phyloP scores from a whole-genome alignment of 371 early-diverging fungal genomes.

The Zychaea mexicana region DNA sequence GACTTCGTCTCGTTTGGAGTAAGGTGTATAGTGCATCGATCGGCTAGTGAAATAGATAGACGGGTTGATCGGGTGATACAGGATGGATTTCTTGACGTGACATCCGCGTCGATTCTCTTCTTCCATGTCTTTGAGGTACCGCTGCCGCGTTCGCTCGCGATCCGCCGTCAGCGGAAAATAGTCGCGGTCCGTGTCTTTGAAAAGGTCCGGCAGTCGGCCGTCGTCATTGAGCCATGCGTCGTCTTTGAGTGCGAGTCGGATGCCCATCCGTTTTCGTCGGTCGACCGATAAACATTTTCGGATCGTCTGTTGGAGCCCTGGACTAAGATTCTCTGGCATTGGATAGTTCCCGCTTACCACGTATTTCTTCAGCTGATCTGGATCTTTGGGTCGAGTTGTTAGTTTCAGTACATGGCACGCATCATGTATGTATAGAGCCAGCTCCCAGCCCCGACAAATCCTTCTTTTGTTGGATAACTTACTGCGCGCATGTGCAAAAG shows the following conservation, averaged over 20 bases:
- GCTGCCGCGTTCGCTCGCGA: slow-evolving; percentile 23
- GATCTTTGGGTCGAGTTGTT: too few relatives aligned
- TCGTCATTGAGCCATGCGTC: slow-evolving; percentile 56
- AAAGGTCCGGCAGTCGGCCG: slow-evolving; percentile 25
- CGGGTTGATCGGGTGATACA: slow-evolving; percentile 47
- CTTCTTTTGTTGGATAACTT: slow-evolving; percentile 6
- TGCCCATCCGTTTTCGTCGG: slow-evolving; percentile 43
- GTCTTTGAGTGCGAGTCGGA: slow-evolving; percentile 44
- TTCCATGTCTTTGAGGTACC: slow-evolving; percentile 24
- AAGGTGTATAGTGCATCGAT: slow-evolving; percentile 23
- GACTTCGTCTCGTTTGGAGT: slow-evolving; percentile 27
- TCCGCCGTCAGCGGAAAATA: slow-evolving; percentile 4
- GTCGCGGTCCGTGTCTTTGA: not conserved
- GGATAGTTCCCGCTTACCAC: slow-evolving; percentile 61
- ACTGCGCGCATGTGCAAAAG: slow-evolving; percentile 71
- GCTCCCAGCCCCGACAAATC: too few relatives aligned
- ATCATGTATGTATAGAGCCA: too few relatives aligned
- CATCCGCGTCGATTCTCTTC: slow-evolving; percentile 27
- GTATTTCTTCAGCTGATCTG: slow-evolving; percentile 68
- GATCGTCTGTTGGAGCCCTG: slow-evolving; percentile 47
- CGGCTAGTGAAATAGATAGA: slow-evolving; percentile 44
- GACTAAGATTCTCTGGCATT: slow-evolving; percentile 52
- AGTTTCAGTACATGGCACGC: too few relatives aligned
- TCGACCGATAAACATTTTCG: slow-evolving; percentile 54
- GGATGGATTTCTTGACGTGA: slow-evolving; percentile 30